Percentiles rank a stretch among this genome's conserved stretches.
Conservation (phyloP, 2,329 filamentous ascomycete species). For the Thielaviopsis punctulata region DNA sequence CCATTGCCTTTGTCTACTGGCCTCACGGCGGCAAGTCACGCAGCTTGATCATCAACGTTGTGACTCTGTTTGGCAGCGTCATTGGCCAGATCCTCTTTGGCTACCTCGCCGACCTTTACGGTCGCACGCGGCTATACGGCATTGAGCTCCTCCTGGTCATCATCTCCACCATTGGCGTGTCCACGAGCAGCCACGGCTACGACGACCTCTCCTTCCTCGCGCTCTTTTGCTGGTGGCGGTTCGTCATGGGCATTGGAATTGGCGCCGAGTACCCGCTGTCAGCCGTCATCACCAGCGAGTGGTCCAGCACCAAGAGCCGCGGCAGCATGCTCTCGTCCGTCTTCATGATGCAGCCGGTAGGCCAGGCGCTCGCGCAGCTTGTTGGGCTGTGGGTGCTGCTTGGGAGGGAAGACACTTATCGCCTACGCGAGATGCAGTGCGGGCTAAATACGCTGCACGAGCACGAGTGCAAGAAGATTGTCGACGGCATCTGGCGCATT, state of each 20-base stretch:
- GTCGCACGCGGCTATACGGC: conserved; percentile 38
- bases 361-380: conserved; percentile 46
- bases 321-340: conserved; percentile 51
- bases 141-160: conserved; percentile 39
- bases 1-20: conserved; percentile 35
- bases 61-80: conserved; percentile 34
- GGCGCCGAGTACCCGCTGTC: conserved; percentile 52
- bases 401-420: conserved; percentile 25
- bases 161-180: conserved; percentile 37
- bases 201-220: conserved; percentile 32
- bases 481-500: conserved; percentile 50
- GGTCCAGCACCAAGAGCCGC: conserved; percentile 42
- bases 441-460: conserved; percentile 28
- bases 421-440: conserved; percentile 28
- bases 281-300: conserved; percentile 52
- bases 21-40: conserved; percentile 28
- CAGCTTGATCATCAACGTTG: conserved; percentile 32
- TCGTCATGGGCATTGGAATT: conserved; percentile 39
- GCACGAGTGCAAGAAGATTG: conserved; percentile 26
- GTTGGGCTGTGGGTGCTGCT: conserved; percentile 38
- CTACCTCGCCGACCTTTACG: conserved; percentile 35
- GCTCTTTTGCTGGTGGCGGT: conserved; percentile 36
- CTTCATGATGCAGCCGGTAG: conserved; percentile 53
- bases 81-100: conserved; percentile 35
- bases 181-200: conserved; percentile 33